phyloP scores from a whole-genome alignment of 805 yeast genomes.

The Maudiozyma barnettii region DNA sequence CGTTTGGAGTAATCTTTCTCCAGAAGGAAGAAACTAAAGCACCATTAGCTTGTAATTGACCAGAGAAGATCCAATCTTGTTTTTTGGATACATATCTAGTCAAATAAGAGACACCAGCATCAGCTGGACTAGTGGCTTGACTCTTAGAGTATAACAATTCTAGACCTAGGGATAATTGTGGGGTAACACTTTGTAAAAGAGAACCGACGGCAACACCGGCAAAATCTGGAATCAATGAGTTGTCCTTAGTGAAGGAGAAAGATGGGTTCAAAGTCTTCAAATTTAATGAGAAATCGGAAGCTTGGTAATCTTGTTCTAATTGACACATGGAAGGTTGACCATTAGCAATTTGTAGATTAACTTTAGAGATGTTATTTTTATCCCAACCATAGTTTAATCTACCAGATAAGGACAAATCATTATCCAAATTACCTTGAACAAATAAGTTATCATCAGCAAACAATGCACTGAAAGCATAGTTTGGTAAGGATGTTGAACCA shows the following conservation, averaged over 20 bases:
- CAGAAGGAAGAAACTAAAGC: constrained; percentile 82
- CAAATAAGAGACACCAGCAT: constrained; percentile 81
- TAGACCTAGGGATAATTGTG: constrained; percentile 77
- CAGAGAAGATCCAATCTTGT: constrained; percentile 87
- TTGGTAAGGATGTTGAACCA: constrained; percentile 78
- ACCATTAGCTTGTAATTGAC: constrained; percentile 90
- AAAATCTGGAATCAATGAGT: constrained; percentile 42
- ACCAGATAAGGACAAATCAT: constrained; percentile 75
- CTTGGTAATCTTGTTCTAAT: constrained; percentile 92
- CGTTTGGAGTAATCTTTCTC: constrained; percentile 86
- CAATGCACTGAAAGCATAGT: constrained; percentile 84
- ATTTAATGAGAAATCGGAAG: constrained; percentile 78
- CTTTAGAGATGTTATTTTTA: constrained; percentile 65
- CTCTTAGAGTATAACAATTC: constrained; percentile 78
- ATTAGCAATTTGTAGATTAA: constrained; percentile 77
- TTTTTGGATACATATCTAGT: constrained; percentile 68
- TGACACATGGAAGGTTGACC: constrained; percentile 92
- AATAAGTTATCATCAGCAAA: constrained; percentile 80
- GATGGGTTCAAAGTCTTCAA: constrained; percentile 88
- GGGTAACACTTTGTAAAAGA: constrained; percentile 78
- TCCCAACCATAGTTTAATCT: constrained; percentile 89
- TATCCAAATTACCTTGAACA: constrained; percentile 86
- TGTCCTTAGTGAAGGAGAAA: constrained; percentile 31
- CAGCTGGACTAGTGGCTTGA: constrained; percentile 71
- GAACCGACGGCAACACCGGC: constrained; percentile 92